phyloP scores from a whole-genome alignment of 225 moss, liverwort and hornwort species.

The Pseudoscleropodium purum region DNA sequence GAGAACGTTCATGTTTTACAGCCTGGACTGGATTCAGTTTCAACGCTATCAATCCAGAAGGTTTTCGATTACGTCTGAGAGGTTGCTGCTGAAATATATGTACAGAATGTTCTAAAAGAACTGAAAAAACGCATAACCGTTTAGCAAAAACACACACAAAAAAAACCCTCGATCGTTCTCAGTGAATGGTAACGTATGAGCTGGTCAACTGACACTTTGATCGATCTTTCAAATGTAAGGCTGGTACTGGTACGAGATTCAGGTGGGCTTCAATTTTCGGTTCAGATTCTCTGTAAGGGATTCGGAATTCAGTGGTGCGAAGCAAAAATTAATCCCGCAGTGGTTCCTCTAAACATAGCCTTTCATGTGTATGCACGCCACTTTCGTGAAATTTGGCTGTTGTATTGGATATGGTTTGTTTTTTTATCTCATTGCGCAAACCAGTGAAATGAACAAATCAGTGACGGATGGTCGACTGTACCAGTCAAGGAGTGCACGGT shows the following conservation, averaged over 20 bases:
- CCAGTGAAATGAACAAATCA: no score
- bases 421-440: neutral
- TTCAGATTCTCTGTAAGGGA: neutral
- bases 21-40: neutral
- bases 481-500: constrained; percentile 53
- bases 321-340: no score
- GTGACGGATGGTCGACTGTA: neutral
- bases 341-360: no score
- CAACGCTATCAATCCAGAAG: neutral
- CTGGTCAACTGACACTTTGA: neutral
- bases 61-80: neutral
- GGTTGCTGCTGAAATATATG: neutral
- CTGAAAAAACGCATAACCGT: neutral
- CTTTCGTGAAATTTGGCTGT: neutral
- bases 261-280: neutral
- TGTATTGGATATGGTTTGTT: no score
- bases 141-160: no score
- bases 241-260: neutral
- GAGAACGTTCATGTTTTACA: no score
- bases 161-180: neutral
- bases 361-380: no score
- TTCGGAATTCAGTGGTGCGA: neutral
- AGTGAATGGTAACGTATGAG: neutral
- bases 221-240: neutral
- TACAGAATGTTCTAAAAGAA: no score